Conservation (phyloP, 108 stramenopile species). For the Bacterosira constricta region DNA sequence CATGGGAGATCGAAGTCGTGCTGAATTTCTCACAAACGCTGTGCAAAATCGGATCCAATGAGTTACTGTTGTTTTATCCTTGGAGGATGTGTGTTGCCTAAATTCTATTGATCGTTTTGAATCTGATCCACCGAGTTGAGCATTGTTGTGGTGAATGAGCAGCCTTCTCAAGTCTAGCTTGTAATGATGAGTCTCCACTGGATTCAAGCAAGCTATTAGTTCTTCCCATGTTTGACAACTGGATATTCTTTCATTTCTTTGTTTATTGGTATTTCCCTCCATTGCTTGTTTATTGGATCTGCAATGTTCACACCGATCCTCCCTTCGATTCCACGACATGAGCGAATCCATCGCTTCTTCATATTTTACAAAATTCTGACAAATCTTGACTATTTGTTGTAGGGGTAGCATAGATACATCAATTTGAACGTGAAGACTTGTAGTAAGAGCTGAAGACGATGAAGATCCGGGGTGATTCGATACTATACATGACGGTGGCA, state of each 20-base stretch:
- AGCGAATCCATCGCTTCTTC: constrained; percentile 68
- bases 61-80: constrained; percentile 45
- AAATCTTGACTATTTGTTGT: constrained; percentile 57
- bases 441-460: constrained; percentile 39
- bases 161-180: constrained; percentile 66
- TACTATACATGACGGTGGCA: constrained; percentile 20
- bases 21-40: constrained; percentile 44
- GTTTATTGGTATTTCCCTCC: constrained; percentile 29
- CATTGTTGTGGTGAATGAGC: not conserved
- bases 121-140: not conserved
- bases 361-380: constrained; percentile 70
- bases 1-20: constrained; percentile 25
- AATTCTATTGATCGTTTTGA: constrained; percentile 64
- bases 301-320: constrained; percentile 40
- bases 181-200: constrained; percentile 42
- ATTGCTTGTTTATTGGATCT: constrained; percentile 48
- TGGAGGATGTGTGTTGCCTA: constrained; percentile 65
- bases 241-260: constrained; percentile 35
- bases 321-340: constrained; percentile 48
- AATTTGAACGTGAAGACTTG: constrained; percentile 66
- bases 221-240: constrained; percentile 33
- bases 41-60: constrained; percentile 64
- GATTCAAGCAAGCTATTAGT: constrained; percentile 50
- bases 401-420: constrained; percentile 37
- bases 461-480: not conserved